Conservation (phyloP, 805 yeast species). For the Schizosaccharomyces japonicus region DNA sequence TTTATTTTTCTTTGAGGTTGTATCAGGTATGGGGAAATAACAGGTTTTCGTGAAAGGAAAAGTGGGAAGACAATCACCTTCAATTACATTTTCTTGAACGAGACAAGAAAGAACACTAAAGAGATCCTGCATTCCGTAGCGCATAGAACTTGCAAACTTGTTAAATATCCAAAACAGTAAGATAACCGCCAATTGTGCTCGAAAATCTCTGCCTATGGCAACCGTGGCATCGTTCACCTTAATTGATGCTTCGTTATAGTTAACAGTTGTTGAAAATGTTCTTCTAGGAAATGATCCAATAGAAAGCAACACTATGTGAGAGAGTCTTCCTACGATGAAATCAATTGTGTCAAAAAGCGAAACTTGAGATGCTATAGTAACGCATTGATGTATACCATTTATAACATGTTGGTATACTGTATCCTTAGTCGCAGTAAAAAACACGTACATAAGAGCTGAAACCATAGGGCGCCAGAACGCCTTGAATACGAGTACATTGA, state of each 20-base stretch:
- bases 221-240: conserved; percentile 65
- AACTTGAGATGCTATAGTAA: conserved; percentile 48
- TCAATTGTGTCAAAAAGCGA: conserved; percentile 34
- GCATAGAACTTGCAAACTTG: conserved; percentile 28
- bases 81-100: conserved; percentile 26
- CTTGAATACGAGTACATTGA: conserved; percentile 51
- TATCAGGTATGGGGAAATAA: neutral
- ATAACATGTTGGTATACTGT: conserved; percentile 68
- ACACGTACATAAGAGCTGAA: conserved; percentile 50
- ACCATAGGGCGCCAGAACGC: conserved; percentile 40
- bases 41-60: neutral
- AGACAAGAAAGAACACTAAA: conserved; percentile 24
- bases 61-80: conserved; percentile 27
- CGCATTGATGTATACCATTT: conserved; percentile 67
- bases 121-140: conserved; percentile 35
- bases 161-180: conserved; percentile 58
- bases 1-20: conserved; percentile 17
- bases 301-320: conserved; percentile 45
- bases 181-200: conserved; percentile 73
- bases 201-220: conserved; percentile 68
- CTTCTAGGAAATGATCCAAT: conserved; percentile 15
- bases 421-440: conserved; percentile 75
- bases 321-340: conserved; percentile 37
- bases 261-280: conserved; percentile 17
- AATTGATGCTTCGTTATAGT: conserved; percentile 28